A percentile compares a stretch with the other conserved stretches of the same genome.
Evolutionary conservation across 306 rosid species (phyloP).

Genomic region (Vicia sativa): DNA sequence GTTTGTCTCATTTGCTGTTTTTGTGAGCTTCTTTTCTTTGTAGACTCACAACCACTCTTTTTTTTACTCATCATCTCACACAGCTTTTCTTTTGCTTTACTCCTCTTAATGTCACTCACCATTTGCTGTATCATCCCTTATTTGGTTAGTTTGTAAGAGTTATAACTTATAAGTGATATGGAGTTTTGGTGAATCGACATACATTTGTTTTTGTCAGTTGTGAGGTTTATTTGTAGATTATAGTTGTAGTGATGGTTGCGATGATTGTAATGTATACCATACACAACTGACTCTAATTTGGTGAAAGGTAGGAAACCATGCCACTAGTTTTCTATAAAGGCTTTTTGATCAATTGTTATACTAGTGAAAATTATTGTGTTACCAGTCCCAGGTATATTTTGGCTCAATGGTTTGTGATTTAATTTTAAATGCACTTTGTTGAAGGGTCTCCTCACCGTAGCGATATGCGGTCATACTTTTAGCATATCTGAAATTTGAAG

Average conservation of each 20-base stretch:
- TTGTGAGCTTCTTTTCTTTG: background rate
- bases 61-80: too few relatives aligned
- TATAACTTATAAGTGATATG: background rate
- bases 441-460: slow-evolving; percentile 2
- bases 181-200: background rate
- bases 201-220: background rate
- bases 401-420: slow-evolving; percentile 14
- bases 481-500: slow-evolving; percentile 16
- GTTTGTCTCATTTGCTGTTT: background rate
- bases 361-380: background rate
- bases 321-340: background rate
- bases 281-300: background rate
- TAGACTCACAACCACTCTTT: background rate
- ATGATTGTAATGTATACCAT: background rate
- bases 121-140: background rate
- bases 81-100: background rate
- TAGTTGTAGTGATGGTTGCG: background rate
- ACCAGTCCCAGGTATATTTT: slow-evolving; percentile 17
- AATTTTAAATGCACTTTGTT: slow-evolving; percentile 26
- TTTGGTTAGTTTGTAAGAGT: background rate
- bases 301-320: background rate
- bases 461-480: background rate
- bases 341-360: slow-evolving; percentile 5
- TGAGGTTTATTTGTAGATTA: background rate
- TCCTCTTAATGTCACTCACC: background rate